phyloP scores from a whole-genome alignment of 345 rosid species.

The Schrenkiella parvula region DNA sequence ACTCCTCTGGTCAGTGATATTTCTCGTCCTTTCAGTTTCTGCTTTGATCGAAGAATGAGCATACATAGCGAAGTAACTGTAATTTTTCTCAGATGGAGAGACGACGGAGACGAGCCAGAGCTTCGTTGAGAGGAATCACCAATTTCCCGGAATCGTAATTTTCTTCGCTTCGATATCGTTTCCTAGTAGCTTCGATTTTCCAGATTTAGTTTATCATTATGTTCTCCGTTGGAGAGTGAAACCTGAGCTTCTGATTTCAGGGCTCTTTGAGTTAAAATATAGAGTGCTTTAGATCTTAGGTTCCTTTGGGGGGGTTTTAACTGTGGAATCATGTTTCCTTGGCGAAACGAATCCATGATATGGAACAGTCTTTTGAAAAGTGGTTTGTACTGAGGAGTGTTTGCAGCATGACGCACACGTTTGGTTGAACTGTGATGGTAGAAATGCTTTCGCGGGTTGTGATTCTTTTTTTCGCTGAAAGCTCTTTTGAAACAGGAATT shows the following conservation, averaged over 20 bases:
- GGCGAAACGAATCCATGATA: neutral
- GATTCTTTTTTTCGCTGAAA: slow-evolving; percentile 19
- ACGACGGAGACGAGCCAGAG: slow-evolving; percentile 42
- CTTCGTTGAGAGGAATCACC: slow-evolving; percentile 79
- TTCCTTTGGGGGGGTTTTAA: neutral
- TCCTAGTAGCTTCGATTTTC: neutral
- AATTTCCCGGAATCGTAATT: slow-evolving; percentile 72
- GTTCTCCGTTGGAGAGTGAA: neutral
- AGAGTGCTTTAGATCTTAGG: slow-evolving; percentile 7
- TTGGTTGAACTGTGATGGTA: neutral
- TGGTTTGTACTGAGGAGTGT: neutral
- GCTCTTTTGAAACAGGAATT: slow-evolving; percentile 50
- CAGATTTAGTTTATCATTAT: neutral
- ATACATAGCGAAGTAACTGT: neutral
- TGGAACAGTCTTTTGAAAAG: neutral
- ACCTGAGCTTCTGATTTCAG: neutral
- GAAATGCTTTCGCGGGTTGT: neutral
- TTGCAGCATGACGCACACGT: neutral
- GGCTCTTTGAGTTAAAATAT: neutral
- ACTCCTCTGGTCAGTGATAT: slow-evolving; percentile 33
- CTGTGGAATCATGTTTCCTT: neutral
- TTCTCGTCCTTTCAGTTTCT: slow-evolving; percentile 8
- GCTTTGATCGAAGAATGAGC: neutral
- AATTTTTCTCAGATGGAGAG: slow-evolving; percentile 39
- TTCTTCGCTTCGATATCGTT: neutral